Conservation (phyloP, 2,329 filamentous ascomycete species). For the Fusarium cyanostomum region DNA sequence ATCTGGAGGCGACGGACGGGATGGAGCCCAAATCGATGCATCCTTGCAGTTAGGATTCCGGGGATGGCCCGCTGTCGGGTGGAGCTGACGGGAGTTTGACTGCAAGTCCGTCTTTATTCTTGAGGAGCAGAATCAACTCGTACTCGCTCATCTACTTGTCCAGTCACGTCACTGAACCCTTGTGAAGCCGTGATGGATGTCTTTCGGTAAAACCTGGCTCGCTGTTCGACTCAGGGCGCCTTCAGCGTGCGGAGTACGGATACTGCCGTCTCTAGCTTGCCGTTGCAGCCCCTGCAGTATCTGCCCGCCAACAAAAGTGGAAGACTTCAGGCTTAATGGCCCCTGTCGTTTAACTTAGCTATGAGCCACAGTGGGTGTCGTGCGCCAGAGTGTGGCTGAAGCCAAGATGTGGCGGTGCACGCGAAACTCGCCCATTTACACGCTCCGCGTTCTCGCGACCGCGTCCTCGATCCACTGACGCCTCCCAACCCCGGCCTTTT, state of each 20-base stretch:
- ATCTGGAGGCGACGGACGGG: too few species aligned
- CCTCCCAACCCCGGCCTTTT: slow-evolving; percentile 42
- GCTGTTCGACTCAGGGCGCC: neutral
- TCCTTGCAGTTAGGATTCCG: slow-evolving; percentile 33
- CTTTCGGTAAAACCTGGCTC: slow-evolving; percentile 8
- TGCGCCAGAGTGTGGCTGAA: slow-evolving; percentile 3
- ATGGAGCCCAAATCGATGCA: neutral
- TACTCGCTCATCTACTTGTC: neutral
- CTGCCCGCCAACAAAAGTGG: too few species aligned
- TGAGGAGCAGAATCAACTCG: neutral
- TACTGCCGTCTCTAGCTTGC: slow-evolving; percentile 23
- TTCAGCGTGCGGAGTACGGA: too few species aligned
- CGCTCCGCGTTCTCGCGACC: slow-evolving; percentile 41
- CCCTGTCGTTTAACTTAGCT: too few species aligned
- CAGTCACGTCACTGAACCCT: slow-evolving; percentile 35
- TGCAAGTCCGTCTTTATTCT: neutral
- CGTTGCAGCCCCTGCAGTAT: slow-evolving; percentile 19
- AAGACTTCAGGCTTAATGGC: neutral
- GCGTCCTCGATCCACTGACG: slow-evolving; percentile 35
- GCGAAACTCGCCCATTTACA: slow-evolving; percentile 39
- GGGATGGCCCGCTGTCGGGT: slow-evolving; percentile 35
- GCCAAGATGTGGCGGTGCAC: slow-evolving; percentile 15
- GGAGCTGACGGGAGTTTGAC: slow-evolving; percentile 12
- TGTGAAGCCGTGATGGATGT: slow-evolving; percentile 31
- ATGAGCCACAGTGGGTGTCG: slow-evolving; percentile 21